These are phyloP conservation scores for Deinandra increscens DNA, from an alignment of 129 eudicot genomes.

Conservation along the genomic window DNA sequence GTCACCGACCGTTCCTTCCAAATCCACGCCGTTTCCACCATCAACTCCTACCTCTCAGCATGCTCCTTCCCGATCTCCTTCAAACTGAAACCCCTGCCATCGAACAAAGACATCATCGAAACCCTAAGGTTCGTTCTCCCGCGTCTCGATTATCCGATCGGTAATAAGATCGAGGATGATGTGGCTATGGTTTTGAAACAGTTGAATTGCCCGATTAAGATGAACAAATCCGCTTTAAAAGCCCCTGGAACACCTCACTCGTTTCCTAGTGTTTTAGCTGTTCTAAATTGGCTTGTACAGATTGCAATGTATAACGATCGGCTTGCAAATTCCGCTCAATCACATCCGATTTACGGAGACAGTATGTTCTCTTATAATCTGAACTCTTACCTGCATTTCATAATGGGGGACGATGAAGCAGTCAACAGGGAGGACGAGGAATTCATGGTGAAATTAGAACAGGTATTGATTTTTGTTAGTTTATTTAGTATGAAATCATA, in stretches of 20 bases:
- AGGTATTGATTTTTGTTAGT: slow-evolving; percentile 3
- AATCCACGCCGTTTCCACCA: slow-evolving; percentile 48
- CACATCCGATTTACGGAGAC: slow-evolving; percentile 17
- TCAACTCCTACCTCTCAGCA: slow-evolving; percentile 58
- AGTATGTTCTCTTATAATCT: slow-evolving; percentile 33
- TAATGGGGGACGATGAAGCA: slow-evolving; percentile 68
- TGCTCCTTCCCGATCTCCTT: slow-evolving; percentile 39
- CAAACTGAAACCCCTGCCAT: slow-evolving; percentile 60
- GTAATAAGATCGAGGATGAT: slow-evolving; percentile 62
- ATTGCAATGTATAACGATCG: slow-evolving; percentile 40
- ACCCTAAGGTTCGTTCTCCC: slow-evolving; percentile 62
- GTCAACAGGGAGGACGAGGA: slow-evolving; percentile 46
- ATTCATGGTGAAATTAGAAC: slow-evolving; percentile 37
- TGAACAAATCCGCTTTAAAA: slow-evolving; percentile 61
- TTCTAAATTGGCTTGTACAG: slow-evolving; percentile 80
- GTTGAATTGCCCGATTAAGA: slow-evolving; percentile 66
- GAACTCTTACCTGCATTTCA: slow-evolving; percentile 47
- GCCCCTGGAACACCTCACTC: slow-evolving; percentile 85
- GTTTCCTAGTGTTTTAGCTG: slow-evolving; percentile 65
- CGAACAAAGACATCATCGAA: slow-evolving; percentile 63
- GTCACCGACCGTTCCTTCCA: slow-evolving; percentile 57
- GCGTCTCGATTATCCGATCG: slow-evolving; percentile 39
- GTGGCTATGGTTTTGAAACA: slow-evolving; percentile 35
- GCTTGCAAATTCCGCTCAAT: too few relatives aligned
- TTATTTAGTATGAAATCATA: background rate